Evolutionary conservation across 1,139 yeast species (phyloP), one percentile per base, ranked within the genome.

Genomic region (Insectozyma bohioensis): DNA sequence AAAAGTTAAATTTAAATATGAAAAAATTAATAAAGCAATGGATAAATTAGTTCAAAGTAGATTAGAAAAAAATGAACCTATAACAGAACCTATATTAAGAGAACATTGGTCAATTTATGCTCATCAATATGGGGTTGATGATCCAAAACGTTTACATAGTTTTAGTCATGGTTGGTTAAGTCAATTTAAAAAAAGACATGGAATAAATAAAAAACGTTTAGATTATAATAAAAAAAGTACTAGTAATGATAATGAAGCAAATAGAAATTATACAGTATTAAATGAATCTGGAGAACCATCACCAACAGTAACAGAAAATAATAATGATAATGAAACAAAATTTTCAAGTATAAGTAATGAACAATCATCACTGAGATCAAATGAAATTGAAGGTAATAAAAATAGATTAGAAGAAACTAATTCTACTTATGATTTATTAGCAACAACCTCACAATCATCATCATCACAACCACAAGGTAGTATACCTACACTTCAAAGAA

Each of bases 141-240:
- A 77, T 44, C 81, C 83, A 3, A 77, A 77, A 48, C 52, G 83
- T 33, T 52, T 72, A 36, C 67, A 63, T 24, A 64, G 70, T 12
- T 77, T 75, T 45, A 71, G 78, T 43, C 81, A 77, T 51, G 83
- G 83, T 6, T 77, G 83, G 83, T 54, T 77, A 27, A 61, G 74
- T 14, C 80, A 74, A 45, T 77, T 77, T 49, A 77, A 77, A 48
- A 76, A 74, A 45, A 54, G 82, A 35, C 80, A 75, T 45, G 80
- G 80, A 0, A 54, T 77, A 28, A 65, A 63, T 40, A 67, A 61
- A 40, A 26, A 20, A 15, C 11, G 20, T 20, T 15, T 19, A 12
- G 22, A 12, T 8, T 3, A 25, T 11, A 10, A 25, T 15, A 20
- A 21, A 15, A 6, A 13, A 22, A 22, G 26, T 13, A 17, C 14